phyloP scores from a whole-genome alignment of 352 stramenopile species.

The Phytophthora parvispora region DNA sequence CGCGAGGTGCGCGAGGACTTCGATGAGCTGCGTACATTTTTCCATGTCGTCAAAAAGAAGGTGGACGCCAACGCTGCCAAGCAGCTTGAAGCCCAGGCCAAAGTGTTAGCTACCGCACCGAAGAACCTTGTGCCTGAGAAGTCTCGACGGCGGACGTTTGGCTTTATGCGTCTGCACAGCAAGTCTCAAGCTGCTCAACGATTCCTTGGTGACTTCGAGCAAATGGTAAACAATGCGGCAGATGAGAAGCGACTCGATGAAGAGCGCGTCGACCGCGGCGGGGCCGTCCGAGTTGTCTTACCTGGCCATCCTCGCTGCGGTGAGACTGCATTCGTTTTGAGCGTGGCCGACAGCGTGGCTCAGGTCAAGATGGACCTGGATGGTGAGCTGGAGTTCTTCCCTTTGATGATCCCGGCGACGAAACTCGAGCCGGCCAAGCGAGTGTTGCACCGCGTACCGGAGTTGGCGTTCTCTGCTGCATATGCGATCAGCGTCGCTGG shows the following conservation, averaged over 20 bases:
- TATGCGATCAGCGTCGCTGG: conserved; percentile 42
- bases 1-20: conserved; percentile 82
- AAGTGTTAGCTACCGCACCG: conserved; percentile 9
- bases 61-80: conserved; percentile 51
- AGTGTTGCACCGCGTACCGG: conserved; percentile 69
- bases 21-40: conserved; percentile 66
- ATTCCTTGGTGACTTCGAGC: conserved; percentile 70
- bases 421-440: conserved; percentile 63
- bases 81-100: conserved; percentile 22
- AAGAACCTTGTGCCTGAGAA: conserved; percentile 2
- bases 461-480: conserved; percentile 70
- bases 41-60: conserved; percentile 66
- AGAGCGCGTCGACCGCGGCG: conserved; percentile 46
- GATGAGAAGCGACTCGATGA: conserved; percentile 52
- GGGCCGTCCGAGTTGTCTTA: conserved; percentile 83
- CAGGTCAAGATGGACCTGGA: conserved; percentile 89
- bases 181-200: conserved; percentile 62
- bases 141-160: conserved; percentile 18
- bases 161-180: conserved; percentile 37
- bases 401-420: conserved; percentile 63
- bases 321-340: conserved; percentile 81
- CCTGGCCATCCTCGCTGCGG: conserved; percentile 79
- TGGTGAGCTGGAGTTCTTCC: conserved; percentile 84
- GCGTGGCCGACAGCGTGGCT: conserved; percentile 67
- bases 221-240: conserved; percentile 52